phyloP scores from a whole-genome alignment of 2,329 filamentous ascomycete genomes.

The Triangularia setosa region DNA sequence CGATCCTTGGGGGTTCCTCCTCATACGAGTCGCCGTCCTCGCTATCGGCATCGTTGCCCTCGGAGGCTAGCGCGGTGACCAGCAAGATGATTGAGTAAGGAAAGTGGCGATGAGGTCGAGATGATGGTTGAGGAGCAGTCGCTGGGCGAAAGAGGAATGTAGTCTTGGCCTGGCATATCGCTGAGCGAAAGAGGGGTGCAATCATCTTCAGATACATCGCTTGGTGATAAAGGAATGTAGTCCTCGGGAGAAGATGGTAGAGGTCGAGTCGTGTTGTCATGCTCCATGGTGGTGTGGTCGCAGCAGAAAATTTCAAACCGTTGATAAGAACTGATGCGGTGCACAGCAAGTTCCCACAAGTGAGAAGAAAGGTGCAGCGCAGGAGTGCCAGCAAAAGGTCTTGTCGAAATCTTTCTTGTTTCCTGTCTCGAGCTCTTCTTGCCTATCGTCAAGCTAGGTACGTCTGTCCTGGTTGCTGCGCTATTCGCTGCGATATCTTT shows the following conservation, averaged over 20 bases:
- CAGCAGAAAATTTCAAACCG: neutral
- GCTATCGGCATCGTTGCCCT: neutral
- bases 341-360: conserved; percentile 36
- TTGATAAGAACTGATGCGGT: conserved; percentile 16
- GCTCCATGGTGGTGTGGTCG: neutral
- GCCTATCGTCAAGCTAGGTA: conserved; percentile 71
- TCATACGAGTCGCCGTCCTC: neutral
- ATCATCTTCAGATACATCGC: neutral
- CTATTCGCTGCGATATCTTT: conserved; percentile 49
- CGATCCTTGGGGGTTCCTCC: neutral
- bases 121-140: neutral
- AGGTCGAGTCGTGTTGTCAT: neutral
- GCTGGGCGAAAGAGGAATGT: neutral
- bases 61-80: neutral
- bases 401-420: conserved; percentile 34
- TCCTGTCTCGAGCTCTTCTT: conserved; percentile 43
- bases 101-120: neutral
- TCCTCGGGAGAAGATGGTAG: neutral
- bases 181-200: neutral
- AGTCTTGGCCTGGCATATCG: neutral
- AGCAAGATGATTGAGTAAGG: conserved; percentile 2
- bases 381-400: conserved; percentile 35
- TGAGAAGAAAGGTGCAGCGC: conserved; percentile 37
- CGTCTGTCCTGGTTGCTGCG: conserved; percentile 42
- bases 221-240: neutral